Percentiles rank a stretch among this genome's conserved stretches.
Evolutionary conservation across 257 asterid genomes (phyloP).

Genomic region (Nicotiana tomentosiformis): DNA sequence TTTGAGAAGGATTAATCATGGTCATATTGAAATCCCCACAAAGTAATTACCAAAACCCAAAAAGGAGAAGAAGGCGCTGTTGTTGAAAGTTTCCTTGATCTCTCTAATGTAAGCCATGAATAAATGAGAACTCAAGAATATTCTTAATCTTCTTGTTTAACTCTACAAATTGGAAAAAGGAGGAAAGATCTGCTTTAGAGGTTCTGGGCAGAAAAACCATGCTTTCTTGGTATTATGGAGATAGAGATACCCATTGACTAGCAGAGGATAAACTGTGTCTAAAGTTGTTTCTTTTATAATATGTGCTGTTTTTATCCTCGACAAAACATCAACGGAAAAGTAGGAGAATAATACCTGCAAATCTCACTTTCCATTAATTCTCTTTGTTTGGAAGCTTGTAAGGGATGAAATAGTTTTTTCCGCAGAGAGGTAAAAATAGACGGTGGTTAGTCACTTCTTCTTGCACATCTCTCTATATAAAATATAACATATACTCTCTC

Average conservation of each 20-base stretch:
- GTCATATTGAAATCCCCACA: conserved; percentile 47
- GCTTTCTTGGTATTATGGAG: conserved; percentile 17
- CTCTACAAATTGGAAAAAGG: background rate
- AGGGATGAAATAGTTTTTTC: conserved; percentile 31
- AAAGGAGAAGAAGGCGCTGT: background rate
- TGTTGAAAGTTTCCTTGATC: background rate
- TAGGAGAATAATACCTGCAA: conserved; percentile 37
- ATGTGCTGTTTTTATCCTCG: background rate
- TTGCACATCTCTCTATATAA: background rate
- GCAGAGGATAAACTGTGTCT: background rate
- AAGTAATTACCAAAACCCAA: background rate
- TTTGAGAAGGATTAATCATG: conserved; percentile 48
- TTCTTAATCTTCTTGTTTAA: background rate
- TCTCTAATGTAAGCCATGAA: conserved; percentile 34
- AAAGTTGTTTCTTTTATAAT: background rate
- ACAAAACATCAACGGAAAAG: conserved; percentile 31
- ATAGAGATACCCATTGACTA: conserved; percentile 47
- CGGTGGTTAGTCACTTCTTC: conserved; percentile 59
- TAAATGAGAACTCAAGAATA: background rate
- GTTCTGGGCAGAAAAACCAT: conserved; percentile 22
- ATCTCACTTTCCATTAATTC: conserved; percentile 76
- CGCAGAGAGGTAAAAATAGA: conserved; percentile 35
- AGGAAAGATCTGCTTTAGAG: background rate
- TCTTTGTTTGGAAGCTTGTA: conserved; percentile 78
- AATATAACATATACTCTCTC: no score